These are phyloP conservation scores for Detonula confervacea DNA, from an alignment of 352 stramenopile species.

Conservation along the genomic window DNA sequence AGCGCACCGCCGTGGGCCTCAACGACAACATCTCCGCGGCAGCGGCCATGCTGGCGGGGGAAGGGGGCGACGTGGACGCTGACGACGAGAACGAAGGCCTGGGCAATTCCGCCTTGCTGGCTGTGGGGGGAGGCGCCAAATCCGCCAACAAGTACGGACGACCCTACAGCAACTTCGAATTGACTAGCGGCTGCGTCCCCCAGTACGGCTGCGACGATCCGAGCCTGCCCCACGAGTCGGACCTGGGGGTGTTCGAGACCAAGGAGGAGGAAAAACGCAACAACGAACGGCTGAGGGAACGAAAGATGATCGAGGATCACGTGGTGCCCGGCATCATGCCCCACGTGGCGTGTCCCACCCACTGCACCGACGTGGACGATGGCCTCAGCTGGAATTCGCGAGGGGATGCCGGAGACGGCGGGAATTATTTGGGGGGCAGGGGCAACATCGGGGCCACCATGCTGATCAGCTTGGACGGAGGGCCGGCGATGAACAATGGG, in stretches of 20 bases:
- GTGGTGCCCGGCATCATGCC: slow-evolving; percentile 81
- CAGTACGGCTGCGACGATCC: slow-evolving; percentile 81
- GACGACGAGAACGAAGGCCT: slow-evolving; percentile 41
- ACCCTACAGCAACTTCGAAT: slow-evolving; percentile 82
- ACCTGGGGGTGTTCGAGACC: slow-evolving; percentile 82
- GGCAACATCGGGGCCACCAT: slow-evolving; percentile 41
- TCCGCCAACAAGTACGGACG: slow-evolving; percentile 67
- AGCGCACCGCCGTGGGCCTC: slow-evolving; percentile 77
- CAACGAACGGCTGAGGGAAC: slow-evolving; percentile 59
- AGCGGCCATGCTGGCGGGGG: slow-evolving; percentile 67
- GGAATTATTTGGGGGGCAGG: slow-evolving; percentile 6
- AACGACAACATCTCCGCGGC: slow-evolving; percentile 85
- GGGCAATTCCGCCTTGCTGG: slow-evolving; percentile 47
- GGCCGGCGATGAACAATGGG: too few relatives aligned
- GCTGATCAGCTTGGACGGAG: slow-evolving; percentile 51
- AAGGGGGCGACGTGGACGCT: slow-evolving; percentile 43
- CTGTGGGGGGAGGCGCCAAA: slow-evolving; percentile 51
- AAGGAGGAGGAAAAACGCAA: slow-evolving; percentile 80
- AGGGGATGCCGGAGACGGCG: too few relatives aligned
- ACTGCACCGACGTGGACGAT: slow-evolving; percentile 76
- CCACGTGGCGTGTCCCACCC: slow-evolving; percentile 74
- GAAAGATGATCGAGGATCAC: slow-evolving; percentile 79
- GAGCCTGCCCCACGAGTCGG: slow-evolving; percentile 75
- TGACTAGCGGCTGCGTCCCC: slow-evolving; percentile 79
- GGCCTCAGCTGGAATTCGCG: slow-evolving; percentile 80